phyloP scores from a whole-genome alignment of 2,329 filamentous ascomycete species.

The Harringtonia lauricola region DNA sequence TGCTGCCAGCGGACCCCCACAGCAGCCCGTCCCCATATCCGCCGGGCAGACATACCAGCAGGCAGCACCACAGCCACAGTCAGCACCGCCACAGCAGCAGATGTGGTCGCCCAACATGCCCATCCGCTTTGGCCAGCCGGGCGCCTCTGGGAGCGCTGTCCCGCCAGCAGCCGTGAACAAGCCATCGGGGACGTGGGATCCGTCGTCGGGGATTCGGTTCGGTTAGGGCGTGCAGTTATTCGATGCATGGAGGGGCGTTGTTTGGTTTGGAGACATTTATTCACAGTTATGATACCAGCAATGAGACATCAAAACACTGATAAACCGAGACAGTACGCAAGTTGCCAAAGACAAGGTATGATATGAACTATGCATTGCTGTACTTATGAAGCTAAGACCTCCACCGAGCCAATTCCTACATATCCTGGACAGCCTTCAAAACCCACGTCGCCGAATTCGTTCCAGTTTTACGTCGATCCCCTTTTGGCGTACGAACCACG shows the following conservation, averaged over 20 bases:
- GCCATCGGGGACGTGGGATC: constrained; percentile 9
- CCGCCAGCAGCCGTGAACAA: not conserved
- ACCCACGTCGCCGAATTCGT: too few relatives aligned
- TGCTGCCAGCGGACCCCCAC: constrained; percentile 35
- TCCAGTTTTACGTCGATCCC: not conserved
- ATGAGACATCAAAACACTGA: too few relatives aligned
- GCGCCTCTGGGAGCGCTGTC: constrained; percentile 12
- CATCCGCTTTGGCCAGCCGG: constrained; percentile 57
- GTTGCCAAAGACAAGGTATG: too few relatives aligned
- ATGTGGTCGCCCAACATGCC: constrained; percentile 76
- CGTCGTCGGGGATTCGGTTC: constrained; percentile 11
- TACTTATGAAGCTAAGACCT: too few relatives aligned
- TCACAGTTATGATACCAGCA: too few relatives aligned
- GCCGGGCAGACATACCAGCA: not conserved
- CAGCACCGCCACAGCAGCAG: constrained; percentile 5
- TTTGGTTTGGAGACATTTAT: too few relatives aligned
- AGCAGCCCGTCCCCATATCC: constrained; percentile 30
- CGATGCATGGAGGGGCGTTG: too few relatives aligned
- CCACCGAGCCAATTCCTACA: too few relatives aligned
- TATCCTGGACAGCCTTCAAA: too few relatives aligned
- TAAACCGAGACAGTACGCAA: too few relatives aligned
- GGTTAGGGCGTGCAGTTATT: too few relatives aligned
- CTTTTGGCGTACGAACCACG: constrained; percentile 3
- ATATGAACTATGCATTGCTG: too few relatives aligned
- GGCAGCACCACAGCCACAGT: not conserved